These are phyloP conservation scores for Tuber magnatum DNA, from an alignment of 495 filamentous ascomycete genomes.

Conservation along the genomic window DNA sequence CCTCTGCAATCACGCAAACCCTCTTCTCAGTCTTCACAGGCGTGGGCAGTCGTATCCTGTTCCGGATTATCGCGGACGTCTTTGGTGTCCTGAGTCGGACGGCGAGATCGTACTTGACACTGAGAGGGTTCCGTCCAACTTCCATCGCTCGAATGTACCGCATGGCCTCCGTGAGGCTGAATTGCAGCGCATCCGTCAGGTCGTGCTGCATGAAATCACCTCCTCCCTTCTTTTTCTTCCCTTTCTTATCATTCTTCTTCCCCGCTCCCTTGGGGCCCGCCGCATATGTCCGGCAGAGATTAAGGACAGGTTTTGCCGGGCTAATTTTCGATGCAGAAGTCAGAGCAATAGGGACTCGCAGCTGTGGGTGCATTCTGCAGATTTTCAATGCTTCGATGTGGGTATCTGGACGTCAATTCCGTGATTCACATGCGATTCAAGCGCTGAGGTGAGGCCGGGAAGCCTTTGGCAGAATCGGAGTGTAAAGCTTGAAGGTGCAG, in stretches of 20 bases:
- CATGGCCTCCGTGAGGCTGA: slow-evolving; percentile 85
- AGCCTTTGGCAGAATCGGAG: neutral
- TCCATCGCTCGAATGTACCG: slow-evolving; percentile 89
- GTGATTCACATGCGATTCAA: neutral
- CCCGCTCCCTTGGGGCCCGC: slow-evolving; percentile 28
- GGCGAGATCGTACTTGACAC: slow-evolving; percentile 78
- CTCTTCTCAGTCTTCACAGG: slow-evolving; percentile 51
- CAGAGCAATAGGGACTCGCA: slow-evolving; percentile 11
- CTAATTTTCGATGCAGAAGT: slow-evolving; percentile 1
- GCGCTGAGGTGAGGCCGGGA: neutral
- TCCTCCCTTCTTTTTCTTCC: slow-evolving; percentile 60
- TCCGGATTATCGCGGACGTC: slow-evolving; percentile 77
- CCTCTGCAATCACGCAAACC: slow-evolving; percentile 41
- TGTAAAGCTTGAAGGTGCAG: neutral
- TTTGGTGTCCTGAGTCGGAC: slow-evolving; percentile 69
- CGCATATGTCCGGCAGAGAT: slow-evolving; percentile 21
- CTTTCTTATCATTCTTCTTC: slow-evolving; percentile 49
- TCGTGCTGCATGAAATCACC: slow-evolving; percentile 57
- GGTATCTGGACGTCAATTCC: neutral
- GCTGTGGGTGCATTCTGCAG: slow-evolving; percentile 20
- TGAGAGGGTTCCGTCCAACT: slow-evolving; percentile 67
- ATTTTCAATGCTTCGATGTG: neutral
- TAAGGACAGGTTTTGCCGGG: slow-evolving; percentile 6
- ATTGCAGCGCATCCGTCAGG: slow-evolving; percentile 58
- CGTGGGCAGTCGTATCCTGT: slow-evolving; percentile 79